Evolutionary conservation across 169 alveolate species (phyloP).

Genomic region (Sarcocystis neurona): DNA sequence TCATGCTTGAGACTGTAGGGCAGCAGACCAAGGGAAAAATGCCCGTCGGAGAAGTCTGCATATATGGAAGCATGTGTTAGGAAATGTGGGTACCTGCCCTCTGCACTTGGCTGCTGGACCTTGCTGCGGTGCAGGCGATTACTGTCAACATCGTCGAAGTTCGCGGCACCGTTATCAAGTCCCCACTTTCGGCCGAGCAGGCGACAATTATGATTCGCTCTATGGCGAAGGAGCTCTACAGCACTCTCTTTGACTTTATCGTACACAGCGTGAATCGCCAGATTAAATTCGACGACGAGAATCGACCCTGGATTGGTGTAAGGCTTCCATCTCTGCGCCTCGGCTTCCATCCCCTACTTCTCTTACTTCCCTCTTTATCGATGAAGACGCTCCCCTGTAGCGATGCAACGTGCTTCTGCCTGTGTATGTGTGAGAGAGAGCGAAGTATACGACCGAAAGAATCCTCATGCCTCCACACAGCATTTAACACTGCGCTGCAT

Average conservation of each 20-base stretch:
- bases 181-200: slow-evolving; percentile 53
- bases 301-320: slow-evolving; percentile 59
- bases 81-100: too few species aligned
- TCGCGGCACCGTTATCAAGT: slow-evolving; percentile 40
- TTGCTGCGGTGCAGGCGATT: slow-evolving; percentile 36
- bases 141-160: slow-evolving; percentile 45
- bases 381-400: too few species aligned
- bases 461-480: too few species aligned
- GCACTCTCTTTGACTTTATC: slow-evolving; percentile 42
- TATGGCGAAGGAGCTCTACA: slow-evolving; percentile 59
- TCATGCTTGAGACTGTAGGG: too few species aligned
- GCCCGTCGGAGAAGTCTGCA: too few species aligned
- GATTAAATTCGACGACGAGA: slow-evolving; percentile 47
- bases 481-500: too few species aligned
- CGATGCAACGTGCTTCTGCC: too few species aligned
- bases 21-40: too few species aligned
- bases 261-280: slow-evolving; percentile 33
- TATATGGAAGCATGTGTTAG: too few species aligned
- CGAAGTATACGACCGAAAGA: too few species aligned
- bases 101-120: too few species aligned
- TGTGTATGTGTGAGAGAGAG: too few species aligned
- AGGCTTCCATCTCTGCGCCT: not conserved
- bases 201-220: slow-evolving; percentile 43
- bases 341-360: not conserved
- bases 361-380: not conserved